A percentile compares a stretch with the other conserved stretches of the same genome.
These are phyloP conservation scores for Trichoderma aggressivum DNA, from an alignment of 2,329 filamentous ascomycete genomes.

Conservation along the genomic window DNA sequence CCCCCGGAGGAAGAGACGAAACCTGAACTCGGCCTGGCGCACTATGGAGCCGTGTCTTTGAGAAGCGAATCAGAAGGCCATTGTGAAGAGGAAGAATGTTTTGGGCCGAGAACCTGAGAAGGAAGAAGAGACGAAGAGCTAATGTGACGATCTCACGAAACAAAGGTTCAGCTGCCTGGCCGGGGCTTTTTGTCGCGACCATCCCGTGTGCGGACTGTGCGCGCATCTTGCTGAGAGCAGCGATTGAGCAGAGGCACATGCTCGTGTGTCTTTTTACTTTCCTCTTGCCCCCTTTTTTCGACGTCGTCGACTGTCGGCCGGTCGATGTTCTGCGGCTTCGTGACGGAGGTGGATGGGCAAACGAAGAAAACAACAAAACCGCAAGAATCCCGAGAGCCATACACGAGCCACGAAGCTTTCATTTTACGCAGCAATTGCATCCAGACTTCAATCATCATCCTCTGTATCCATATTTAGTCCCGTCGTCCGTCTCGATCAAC, in stretches of 20 bases:
- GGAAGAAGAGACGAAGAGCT: neutral
- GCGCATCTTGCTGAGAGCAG: neutral
- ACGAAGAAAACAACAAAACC: neutral
- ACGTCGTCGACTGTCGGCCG: neutral
- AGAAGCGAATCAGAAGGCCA: neutral
- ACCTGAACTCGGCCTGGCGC: neutral
- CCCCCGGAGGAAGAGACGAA: neutral
- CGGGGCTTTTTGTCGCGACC: neutral
- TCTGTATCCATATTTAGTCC: neutral
- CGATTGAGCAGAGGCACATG: neutral
- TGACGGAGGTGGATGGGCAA: neutral
- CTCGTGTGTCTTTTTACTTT: neutral
- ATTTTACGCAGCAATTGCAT: neutral
- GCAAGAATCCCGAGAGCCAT: no score
- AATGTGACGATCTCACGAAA: neutral
- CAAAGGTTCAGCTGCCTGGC: constrained; percentile 1
- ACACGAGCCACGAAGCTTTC: neutral
- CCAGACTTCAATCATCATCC: neutral
- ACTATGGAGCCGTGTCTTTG: neutral
- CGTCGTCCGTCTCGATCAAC: neutral
- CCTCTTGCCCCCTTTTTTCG: neutral
- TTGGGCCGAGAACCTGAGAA: neutral
- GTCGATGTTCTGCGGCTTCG: neutral
- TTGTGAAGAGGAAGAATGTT: neutral
- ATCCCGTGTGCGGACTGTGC: constrained; percentile 9